Evolutionary conservation across 257 asterid genomes (phyloP), one percentile per base, ranked within the genome.

Genomic region (Knoxia roxburghii): DNA sequence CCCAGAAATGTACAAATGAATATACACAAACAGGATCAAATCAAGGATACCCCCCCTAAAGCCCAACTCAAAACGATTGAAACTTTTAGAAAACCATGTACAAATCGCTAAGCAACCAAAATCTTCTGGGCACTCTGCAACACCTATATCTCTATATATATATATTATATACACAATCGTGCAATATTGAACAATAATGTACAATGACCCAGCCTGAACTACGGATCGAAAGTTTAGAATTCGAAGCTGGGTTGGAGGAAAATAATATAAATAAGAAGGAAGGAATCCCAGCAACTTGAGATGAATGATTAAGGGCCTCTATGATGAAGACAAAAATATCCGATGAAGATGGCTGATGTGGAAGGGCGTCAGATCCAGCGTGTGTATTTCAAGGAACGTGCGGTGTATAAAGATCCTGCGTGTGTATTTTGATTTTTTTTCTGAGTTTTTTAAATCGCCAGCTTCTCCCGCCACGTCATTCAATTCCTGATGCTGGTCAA

Each of bases 361-460:
- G 72, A 76, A 32, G 65, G 69, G 50, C 13, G 81, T 78, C 86
- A 72, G 83, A 69, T 68, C 82, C 80, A 51, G 50, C 79, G 61
- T 73, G n/a, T 11, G 41, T 9, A 32, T 15, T 12, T 71, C 73
- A 14, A 30, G 61, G 33, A 57, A 80, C 86, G 81, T 78, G 87
- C 77, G 84, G 82, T 77, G 30, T 26, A 13, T 0, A 53, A 39
- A 52, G 49, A 45, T 18, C 21, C 35, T 30, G 7, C 14, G 0
- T 39, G 26, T n/a, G n/a, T n/a, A n/a, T n/a, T 2, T 65, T 68
- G 35, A 20, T 50, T 72, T 35, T 20, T 30, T 67, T 41, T 2
- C 30, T 39, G 14, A 29, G 0, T n/a, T 45, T 23, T 39, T 24
- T 6, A 1, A 29, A 11, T 23, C 7, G 7, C 15, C 52, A 39